Evolutionary conservation across 2,329 filamentous ascomycete genomes (phyloP).

Genomic region (Xylariaceae sp.): DNA sequence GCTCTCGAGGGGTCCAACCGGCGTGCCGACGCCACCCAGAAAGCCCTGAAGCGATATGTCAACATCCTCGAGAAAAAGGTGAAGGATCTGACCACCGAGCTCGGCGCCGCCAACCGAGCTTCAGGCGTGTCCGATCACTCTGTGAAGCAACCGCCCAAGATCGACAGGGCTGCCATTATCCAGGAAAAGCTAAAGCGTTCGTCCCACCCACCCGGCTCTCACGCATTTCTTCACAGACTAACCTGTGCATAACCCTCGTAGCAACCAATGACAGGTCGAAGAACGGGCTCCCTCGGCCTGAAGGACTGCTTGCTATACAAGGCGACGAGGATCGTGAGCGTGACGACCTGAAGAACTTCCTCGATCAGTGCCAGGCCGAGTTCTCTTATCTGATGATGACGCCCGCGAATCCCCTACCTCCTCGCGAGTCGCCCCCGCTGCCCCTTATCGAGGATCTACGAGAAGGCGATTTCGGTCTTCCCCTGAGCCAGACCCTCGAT

Average conservation of each 20-base stretch:
- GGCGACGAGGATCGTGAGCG: slow-evolving; percentile 41
- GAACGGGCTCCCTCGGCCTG: slow-evolving; percentile 38
- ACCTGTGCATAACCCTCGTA: slow-evolving; percentile 25
- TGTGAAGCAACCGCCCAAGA: slow-evolving; percentile 38
- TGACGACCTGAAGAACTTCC: slow-evolving; percentile 53
- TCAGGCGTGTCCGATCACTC: slow-evolving; percentile 41
- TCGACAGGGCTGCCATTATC: slow-evolving; percentile 47
- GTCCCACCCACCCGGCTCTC: slow-evolving; percentile 20
- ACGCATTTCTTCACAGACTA: slow-evolving; percentile 2
- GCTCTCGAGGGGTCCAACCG: slow-evolving; percentile 85
- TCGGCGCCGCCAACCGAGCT: slow-evolving; percentile 49
- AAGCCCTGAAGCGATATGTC: slow-evolving; percentile 85
- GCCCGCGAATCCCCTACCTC: slow-evolving; percentile 59
- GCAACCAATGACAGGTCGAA: slow-evolving; percentile 40
- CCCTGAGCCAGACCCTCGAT: slow-evolving; percentile 36
- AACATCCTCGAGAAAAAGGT: slow-evolving; percentile 83
- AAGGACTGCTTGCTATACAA: slow-evolving; percentile 33
- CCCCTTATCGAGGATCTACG: slow-evolving; percentile 56
- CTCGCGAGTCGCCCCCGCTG: slow-evolving; percentile 56
- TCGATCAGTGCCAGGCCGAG: slow-evolving; percentile 60
- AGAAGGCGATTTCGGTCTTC: slow-evolving; percentile 49
- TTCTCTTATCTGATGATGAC: slow-evolving; percentile 65
- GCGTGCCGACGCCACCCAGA: slow-evolving; percentile 81
- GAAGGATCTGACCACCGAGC: slow-evolving; percentile 72
- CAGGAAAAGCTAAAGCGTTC: slow-evolving; percentile 54